phyloP scores from a whole-genome alignment of 140 eudicot genomes.

The Cichorium intybus region DNA sequence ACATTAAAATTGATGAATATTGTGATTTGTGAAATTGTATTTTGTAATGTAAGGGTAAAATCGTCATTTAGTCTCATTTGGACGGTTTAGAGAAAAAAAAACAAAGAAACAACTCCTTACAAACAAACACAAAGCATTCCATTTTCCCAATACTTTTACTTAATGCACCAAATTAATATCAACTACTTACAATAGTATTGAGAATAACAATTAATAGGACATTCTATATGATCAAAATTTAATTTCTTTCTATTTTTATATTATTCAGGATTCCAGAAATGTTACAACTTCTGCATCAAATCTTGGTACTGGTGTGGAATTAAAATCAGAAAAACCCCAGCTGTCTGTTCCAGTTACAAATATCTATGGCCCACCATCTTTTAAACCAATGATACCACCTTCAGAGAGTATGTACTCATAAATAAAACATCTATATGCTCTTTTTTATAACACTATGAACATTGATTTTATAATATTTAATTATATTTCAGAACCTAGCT shows the following conservation, averaged over 20 bases:
- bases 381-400: constrained; percentile 44
- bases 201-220: too few species aligned
- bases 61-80: too few species aligned
- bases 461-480: background rate
- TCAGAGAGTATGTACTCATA: constrained; percentile 57
- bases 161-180: too few species aligned
- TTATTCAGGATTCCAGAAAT: constrained; percentile 52
- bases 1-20: too few species aligned
- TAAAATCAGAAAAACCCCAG: constrained; percentile 53
- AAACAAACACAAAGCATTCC: too few species aligned
- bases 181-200: too few species aligned
- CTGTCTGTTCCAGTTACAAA: constrained; percentile 40
- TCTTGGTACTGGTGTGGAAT: constrained; percentile 34
- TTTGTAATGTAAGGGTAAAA: too few species aligned
- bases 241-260: background rate
- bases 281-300: constrained; percentile 26
- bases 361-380: constrained; percentile 44
- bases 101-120: too few species aligned
- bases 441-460: background rate
- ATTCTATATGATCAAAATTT: background rate
- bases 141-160: too few species aligned
- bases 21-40: too few species aligned
- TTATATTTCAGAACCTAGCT: constrained; percentile 69
- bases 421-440: background rate
- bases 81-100: too few species aligned